Base-by-base conservation (phyloP, 2,329 filamentous ascomycete species). In the Ascochyta lentis region DNA sequence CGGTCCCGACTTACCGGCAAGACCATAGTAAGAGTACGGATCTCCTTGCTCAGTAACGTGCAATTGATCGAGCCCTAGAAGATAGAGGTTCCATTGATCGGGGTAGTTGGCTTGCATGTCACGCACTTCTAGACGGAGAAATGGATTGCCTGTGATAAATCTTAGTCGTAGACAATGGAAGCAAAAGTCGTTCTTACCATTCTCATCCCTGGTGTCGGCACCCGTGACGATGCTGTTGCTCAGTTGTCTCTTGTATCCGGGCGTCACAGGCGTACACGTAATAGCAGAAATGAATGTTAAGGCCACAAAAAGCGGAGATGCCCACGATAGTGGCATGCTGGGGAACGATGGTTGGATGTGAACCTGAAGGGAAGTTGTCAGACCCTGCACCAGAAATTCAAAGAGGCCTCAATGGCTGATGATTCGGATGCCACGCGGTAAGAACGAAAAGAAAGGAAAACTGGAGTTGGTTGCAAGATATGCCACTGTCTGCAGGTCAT, bases 31-130 rank as follows among this genome's bases (percentile, higher is more conserved):
- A 26, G 91, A 95, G 23, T 88, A 79, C 39, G 83, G 80, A 46
- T 85, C 78, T 19, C 80, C 78, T 73, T 92, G 88, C 54, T 88
- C 78, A 24, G 82, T 82, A 49, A 79, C 81, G 72, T 92, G 89
- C 76, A 94, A 85, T 76, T 87, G 84, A 64, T 83, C 84, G 53
- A 96, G 80, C 3, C 87, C 89, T 41, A 94, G 83, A 19, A 96
- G 78, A 72, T 89, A 96, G 31, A 96, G 76, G 66, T 89, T 91
- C 86, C 88, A 92, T 68, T 84, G 82, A 61, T 91, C 86, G 1
- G 83, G 71, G 31, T 62, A 65, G 51, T 91, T 84, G 38, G 83
- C 76, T 48, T 66, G 60, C 62, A 96, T 79, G 39, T 89, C 79
- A 31, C 87, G 81, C 54, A 96, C 83, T 65, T 96, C 90, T 39